Evolutionary conservation across 164 flowering plant species (phyloP).

Genomic region (Magnolia changhungtana): DNA sequence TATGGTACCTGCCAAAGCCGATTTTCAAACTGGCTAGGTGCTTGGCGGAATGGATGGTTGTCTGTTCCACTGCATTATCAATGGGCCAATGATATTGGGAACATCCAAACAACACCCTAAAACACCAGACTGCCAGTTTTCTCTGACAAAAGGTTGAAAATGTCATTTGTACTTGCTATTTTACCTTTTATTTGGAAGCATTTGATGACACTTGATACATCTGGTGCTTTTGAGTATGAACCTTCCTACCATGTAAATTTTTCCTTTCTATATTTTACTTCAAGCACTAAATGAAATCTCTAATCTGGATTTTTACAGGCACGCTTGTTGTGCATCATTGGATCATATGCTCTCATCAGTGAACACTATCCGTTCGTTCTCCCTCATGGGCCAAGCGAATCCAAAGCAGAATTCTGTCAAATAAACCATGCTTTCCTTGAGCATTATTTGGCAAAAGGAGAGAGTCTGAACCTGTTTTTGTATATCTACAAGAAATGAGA

Average conservation of each 20-base stretch:
- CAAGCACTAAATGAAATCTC: neutral
- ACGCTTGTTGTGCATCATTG: neutral
- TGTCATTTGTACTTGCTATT: neutral
- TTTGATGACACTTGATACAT: neutral
- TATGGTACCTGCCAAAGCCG: too few species aligned
- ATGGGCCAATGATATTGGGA: too few species aligned
- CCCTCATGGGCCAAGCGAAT: neutral
- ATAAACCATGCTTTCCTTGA: conserved; percentile 4
- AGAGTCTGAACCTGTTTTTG: neutral
- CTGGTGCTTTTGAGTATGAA: neutral
- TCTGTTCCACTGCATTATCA: too few species aligned
- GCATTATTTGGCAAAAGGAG: conserved; percentile 1
- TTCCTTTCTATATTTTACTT: neutral
- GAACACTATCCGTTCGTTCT: neutral
- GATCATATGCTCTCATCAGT: neutral
- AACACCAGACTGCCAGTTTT: neutral
- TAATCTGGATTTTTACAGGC: neutral
- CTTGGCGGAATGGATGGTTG: too few species aligned
- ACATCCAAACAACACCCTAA: neutral
- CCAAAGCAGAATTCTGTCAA: conserved; percentile 2
- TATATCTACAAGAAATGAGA: neutral
- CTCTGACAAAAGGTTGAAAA: neutral
- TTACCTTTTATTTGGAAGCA: neutral
- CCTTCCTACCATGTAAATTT: neutral
- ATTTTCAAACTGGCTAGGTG: too few species aligned